A percentile compares a stretch with the other conserved stretches of the same genome.
phyloP scores from a whole-genome alignment of 179 eudicot genomes.

The Drosera spatulata region DNA sequence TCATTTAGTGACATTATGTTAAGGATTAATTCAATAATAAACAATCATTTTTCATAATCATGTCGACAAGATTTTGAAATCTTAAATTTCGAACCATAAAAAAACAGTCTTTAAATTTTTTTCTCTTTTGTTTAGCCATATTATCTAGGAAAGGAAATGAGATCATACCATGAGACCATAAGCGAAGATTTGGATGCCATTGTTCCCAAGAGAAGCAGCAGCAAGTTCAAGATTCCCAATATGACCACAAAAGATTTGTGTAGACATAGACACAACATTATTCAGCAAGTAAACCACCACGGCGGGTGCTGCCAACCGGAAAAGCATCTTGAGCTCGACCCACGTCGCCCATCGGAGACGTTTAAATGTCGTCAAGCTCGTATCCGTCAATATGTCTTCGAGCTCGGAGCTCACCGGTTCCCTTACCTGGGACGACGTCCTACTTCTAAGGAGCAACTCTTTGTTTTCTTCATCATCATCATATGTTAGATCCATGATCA shows the following conservation, averaged over 20 bases:
- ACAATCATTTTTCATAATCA: no score
- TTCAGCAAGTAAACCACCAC: conserved; percentile 44
- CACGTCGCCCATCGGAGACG: conserved; percentile 26
- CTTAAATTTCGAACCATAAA: no score
- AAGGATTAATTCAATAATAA: no score
- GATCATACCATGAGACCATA: conserved; percentile 12
- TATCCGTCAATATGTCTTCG: conserved; percentile 26
- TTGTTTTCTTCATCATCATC: no score
- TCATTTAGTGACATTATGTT: no score
- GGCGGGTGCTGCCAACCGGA: conserved; percentile 48
- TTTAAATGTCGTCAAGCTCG: conserved; percentile 13
- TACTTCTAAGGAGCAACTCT: no score
- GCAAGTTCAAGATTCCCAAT: conserved; percentile 16
- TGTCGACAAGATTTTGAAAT: no score
- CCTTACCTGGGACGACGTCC: no score
- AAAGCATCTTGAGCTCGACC: conserved; percentile 35
- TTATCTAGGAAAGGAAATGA: background rate
- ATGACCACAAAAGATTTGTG: conserved; percentile 14
- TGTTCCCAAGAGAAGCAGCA: conserved; percentile 10
- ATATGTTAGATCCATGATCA: no score
- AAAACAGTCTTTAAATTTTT: no score
- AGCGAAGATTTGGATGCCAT: conserved; percentile 5
- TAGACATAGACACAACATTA: conserved; percentile 32
- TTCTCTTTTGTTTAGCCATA: no score
- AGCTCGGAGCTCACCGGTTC: conserved; percentile 7